These are phyloP conservation scores for Carex pumila DNA, from an alignment of 176 grass and related monocot genomes.

Conservation along the genomic window DNA sequence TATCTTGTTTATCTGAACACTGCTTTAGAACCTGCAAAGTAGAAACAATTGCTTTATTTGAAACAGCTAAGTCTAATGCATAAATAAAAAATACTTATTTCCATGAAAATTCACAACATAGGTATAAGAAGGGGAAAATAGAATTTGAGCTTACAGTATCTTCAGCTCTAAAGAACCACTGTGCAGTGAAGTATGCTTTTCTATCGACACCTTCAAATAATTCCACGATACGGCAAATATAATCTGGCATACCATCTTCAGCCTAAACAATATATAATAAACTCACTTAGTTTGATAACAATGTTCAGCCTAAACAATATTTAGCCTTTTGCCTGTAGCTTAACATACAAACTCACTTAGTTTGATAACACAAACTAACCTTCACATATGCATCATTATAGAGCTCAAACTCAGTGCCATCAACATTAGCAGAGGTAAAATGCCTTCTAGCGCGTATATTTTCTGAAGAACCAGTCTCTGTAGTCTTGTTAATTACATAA, in stretches of 20 bases:
- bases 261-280: slow-evolving; percentile 14
- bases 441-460: slow-evolving; percentile 28
- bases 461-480: slow-evolving; percentile 16
- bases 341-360: background rate
- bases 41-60: background rate
- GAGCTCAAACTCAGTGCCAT: slow-evolving; percentile 33
- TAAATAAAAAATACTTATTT: background rate
- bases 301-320: slow-evolving; percentile 27
- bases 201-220: slow-evolving; percentile 49
- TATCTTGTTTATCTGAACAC: slow-evolving; percentile 29
- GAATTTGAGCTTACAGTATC: slow-evolving; percentile 43
- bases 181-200: slow-evolving; percentile 47
- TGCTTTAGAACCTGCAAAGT: slow-evolving; percentile 20
- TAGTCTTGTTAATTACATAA: slow-evolving; percentile 20
- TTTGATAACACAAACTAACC: slow-evolving; percentile 25
- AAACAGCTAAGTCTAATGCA: background rate
- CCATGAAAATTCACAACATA: background rate
- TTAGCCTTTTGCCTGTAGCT: background rate
- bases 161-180: slow-evolving; percentile 72
- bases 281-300: background rate
- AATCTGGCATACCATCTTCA: slow-evolving; percentile 39
- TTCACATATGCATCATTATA: slow-evolving; percentile 51
- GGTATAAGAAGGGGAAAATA: background rate
- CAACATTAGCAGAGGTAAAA: slow-evolving; percentile 41
- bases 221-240: slow-evolving; percentile 67